Percentiles rank a stretch among this genome's conserved stretches.
Conservation (phyloP, 83 land plant species). For the Thuja plicata region DNA sequence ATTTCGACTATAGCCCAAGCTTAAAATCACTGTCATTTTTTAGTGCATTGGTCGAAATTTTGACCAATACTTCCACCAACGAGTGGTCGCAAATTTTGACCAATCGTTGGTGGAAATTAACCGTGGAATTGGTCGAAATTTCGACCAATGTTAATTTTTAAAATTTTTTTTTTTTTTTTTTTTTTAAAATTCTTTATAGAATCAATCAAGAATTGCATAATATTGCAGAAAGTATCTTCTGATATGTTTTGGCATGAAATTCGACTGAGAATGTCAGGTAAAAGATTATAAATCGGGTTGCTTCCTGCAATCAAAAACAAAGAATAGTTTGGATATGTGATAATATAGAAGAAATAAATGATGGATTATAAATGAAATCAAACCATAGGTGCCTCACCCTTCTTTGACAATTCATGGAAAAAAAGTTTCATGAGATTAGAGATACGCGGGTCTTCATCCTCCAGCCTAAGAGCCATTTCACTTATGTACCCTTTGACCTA, state of each 20-base stretch:
- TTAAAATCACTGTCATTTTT: no score
- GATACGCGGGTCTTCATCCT: slow-evolving; percentile 92
- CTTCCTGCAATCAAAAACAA: slow-evolving; percentile 54
- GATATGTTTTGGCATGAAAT: slow-evolving; percentile 64
- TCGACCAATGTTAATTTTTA: no score
- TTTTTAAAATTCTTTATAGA: slow-evolving; percentile 96
- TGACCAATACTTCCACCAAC: no score
- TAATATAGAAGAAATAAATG: not conserved
- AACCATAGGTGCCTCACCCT: slow-evolving; percentile 46
- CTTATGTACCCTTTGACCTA: slow-evolving; percentile 97
- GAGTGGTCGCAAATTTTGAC: no score
- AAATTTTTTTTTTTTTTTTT: no score
- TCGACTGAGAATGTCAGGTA: slow-evolving; percentile 93
- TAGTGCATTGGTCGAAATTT: no score
- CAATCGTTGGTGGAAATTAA: no score
- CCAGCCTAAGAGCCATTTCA: slow-evolving; percentile 88
- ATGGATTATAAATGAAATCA: slow-evolving; percentile 9
- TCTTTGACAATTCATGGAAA: slow-evolving; percentile 93
- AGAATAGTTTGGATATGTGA: not conserved
- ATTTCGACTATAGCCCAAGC: no score
- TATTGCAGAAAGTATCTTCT: slow-evolving; percentile 74
- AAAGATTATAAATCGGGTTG: slow-evolving; percentile 95
- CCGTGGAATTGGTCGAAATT: no score
- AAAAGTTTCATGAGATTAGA: slow-evolving; percentile 88
- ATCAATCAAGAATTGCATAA: slow-evolving; percentile 92